Conservation (phyloP, 495 filamentous ascomycete species). For the Penicillium samsonianum region DNA sequence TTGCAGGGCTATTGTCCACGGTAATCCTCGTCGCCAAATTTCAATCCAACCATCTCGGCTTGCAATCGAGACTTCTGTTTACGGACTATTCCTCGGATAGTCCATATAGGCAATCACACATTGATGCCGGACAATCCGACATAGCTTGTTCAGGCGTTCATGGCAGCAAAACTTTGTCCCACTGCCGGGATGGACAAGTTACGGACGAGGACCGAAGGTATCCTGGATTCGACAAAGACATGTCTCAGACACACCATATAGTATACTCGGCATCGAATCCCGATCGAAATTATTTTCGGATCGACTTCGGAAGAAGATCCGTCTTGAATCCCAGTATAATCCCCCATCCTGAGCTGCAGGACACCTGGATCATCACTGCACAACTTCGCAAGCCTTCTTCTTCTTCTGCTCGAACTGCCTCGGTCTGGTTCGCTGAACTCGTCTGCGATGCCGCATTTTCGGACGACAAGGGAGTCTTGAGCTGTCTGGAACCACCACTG, state of each 20-base stretch:
- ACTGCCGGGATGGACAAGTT: not conserved
- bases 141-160: not conserved
- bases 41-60: slow-evolving; percentile 4
- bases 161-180: not conserved
- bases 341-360: slow-evolving; percentile 45
- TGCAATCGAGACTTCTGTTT: slow-evolving; percentile 6
- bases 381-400: slow-evolving; percentile 39
- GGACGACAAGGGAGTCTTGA: slow-evolving; percentile 30
- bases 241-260: slow-evolving; percentile 28
- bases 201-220: not conserved
- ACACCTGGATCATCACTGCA: slow-evolving; percentile 51
- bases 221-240: slow-evolving; percentile 1
- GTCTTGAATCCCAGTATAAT: slow-evolving; percentile 56
- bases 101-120: slow-evolving; percentile 1
- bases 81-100: not conserved
- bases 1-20: slow-evolving; percentile 10
- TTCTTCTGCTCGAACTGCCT: not conserved
- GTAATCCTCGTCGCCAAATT: slow-evolving; percentile 6
- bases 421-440: slow-evolving; percentile 40
- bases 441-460: slow-evolving; percentile 48
- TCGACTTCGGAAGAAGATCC: slow-evolving; percentile 39
- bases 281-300: slow-evolving; percentile 42
- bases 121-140: slow-evolving; percentile 2
- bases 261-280: slow-evolving; percentile 46
- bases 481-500: slow-evolving; percentile 38